A percentile compares a stretch with the other conserved stretches of the same genome.
Evolutionary conservation across 495 filamentous ascomycete genomes (phyloP).

Genomic region (Pseudotulostoma volvatum): DNA sequence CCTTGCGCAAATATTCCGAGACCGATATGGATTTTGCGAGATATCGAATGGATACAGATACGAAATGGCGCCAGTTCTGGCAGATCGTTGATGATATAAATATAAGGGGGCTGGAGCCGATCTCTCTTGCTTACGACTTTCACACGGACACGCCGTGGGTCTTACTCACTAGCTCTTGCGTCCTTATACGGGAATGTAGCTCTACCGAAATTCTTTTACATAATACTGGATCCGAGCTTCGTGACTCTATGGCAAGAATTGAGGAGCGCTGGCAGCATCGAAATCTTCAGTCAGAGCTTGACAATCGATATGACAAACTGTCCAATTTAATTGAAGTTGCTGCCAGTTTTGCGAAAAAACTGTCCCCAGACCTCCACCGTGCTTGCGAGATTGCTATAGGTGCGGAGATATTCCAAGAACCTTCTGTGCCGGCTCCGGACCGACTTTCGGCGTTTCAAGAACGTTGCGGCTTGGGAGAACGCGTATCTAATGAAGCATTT

Average conservation of each 20-base stretch:
- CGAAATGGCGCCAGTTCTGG: constrained; percentile 83
- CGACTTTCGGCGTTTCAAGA: constrained; percentile 58
- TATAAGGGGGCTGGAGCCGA: constrained; percentile 59
- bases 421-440: constrained; percentile 45
- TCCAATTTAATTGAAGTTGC: constrained; percentile 42
- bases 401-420: constrained; percentile 53
- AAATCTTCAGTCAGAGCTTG: constrained; percentile 24
- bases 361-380: constrained; percentile 44
- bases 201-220: constrained; percentile 49
- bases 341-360: constrained; percentile 36
- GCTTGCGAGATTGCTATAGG: constrained; percentile 42
- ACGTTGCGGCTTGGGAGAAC: constrained; percentile 51
- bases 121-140: constrained; percentile 59
- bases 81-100: constrained; percentile 74
- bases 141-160: constrained; percentile 62
- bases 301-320: constrained; percentile 19
- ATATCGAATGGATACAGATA: constrained; percentile 51
- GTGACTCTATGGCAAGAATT: constrained; percentile 19
- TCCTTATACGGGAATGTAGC: constrained; percentile 63
- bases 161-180: constrained; percentile 60
- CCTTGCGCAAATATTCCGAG: constrained; percentile 39
- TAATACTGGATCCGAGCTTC: constrained; percentile 22
- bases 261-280: constrained; percentile 29
- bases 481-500: constrained; percentile 57
- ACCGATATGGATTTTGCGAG: constrained; percentile 57